Evolutionary conservation across 2,329 filamentous ascomycete species (phyloP), one percentile per base, ranked within the genome.

Genomic region (Aspergillus brasiliensis): DNA sequence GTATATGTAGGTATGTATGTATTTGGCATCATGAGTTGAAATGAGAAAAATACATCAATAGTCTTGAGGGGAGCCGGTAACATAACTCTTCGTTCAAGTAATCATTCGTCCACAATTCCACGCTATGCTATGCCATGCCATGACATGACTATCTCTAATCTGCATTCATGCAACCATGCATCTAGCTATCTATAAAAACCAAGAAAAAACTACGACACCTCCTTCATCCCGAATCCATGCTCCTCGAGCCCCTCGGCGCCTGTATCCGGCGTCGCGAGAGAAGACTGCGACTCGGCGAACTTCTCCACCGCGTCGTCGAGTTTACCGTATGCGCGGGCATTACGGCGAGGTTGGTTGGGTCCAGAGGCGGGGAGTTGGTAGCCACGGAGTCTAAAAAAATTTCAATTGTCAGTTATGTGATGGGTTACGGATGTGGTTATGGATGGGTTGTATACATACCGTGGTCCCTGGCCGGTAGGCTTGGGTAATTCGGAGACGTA

Each of bases 291-390:
- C 57, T 84, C 81, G 7, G 76, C 77, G 19, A 80, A 78, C 56
- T 82, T 81, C 60, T 81, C 75, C 38, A 72, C 75, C 13, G 75
- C 74, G 60, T 83, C 80, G 56, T 83, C 77, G 19, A 90, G 79
- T 58, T 83, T 84, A 46, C 84, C 85, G 81, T 88, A 96, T 1
- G 85, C 83, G 11, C 86, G 82, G 38, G 84, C 82, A 72, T 93
- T 92, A 67, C 88, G 88, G 73, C 83, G 89, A 27, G 76, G 71
- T 56, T 85, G 82, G 51, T 87, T 84, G 7, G 84, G 83, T 0
- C 86, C 88, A 51, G 87, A 84, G 53, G 86, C 86, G 75, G 90
- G 92, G 74, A 88, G 90, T 71, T 96, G 90, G 69, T 96, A 96
- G 1, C 92, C 92, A 69, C 92, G 83, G 37, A 90, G 83, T 69